A percentile compares a stretch with the other conserved stretches of the same genome.
These are phyloP conservation scores for Termitomyces eurrhizus DNA, from an alignment of 768 basidiomycete species.

Conservation along the genomic window DNA sequence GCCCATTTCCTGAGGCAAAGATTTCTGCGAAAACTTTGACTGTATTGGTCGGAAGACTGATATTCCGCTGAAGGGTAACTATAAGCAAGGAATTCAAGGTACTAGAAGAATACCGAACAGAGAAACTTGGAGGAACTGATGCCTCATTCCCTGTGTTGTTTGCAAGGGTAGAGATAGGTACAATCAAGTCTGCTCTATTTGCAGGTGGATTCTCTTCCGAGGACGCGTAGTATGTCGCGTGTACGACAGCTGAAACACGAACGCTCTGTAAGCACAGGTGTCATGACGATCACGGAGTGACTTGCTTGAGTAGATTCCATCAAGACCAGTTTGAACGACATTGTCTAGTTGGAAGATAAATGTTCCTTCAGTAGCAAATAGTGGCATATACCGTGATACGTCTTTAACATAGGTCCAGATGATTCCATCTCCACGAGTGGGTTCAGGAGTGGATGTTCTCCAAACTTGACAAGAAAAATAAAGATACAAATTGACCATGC, in stretches of 20 bases:
- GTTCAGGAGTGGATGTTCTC: conserved; percentile 80
- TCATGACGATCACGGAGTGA: background rate
- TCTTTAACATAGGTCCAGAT: conserved; percentile 80
- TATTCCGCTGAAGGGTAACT: conserved; percentile 42
- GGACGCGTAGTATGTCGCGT: conserved; percentile 71
- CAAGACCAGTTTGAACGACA: conserved; percentile 48
- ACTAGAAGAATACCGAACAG: conserved; percentile 33
- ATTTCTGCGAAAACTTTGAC: conserved; percentile 67
- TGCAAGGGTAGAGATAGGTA: conserved; percentile 64
- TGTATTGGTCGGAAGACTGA: conserved; percentile 68
- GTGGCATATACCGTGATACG: conserved; percentile 65
- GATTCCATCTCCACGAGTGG: conserved; percentile 60
- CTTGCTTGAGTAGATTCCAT: conserved; percentile 69
- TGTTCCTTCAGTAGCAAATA: conserved; percentile 63
- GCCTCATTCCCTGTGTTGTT: conserved; percentile 68
- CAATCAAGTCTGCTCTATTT: conserved; percentile 55
- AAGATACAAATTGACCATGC: background rate
- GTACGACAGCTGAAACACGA: conserved; percentile 47
- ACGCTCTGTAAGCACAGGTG: background rate
- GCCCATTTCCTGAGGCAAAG: conserved; percentile 57
- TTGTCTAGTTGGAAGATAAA: conserved; percentile 78
- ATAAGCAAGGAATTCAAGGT: background rate
- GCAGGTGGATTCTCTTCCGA: conserved; percentile 54
- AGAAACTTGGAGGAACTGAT: conserved; percentile 71
- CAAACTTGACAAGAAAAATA: conserved; percentile 39